Conservation (phyloP, 176 grass and related monocot genomes). For the Avena sativa region DNA sequence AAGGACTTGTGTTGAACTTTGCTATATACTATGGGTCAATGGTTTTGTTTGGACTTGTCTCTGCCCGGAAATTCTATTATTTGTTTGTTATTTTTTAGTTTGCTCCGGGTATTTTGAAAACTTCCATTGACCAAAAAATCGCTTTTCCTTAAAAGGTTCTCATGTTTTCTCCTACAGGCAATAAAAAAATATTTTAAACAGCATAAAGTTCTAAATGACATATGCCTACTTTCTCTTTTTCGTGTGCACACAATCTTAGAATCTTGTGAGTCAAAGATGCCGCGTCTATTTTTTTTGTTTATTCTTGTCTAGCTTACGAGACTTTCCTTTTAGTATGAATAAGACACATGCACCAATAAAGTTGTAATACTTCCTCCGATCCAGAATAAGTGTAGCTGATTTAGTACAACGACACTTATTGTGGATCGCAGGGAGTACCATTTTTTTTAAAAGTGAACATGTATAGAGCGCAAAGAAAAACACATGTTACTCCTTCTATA, state of each 20-base stretch:
- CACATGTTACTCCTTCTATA: too few relatives aligned
- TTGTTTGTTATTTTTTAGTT: too few relatives aligned
- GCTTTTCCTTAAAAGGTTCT: neutral
- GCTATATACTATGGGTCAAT: neutral
- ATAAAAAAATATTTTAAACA: neutral
- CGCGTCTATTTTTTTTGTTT: neutral
- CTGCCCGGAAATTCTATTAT: too few relatives aligned
- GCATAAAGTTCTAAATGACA: neutral
- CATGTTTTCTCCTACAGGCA: neutral
- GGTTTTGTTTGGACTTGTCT: too few relatives aligned
- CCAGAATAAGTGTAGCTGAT: too few relatives aligned
- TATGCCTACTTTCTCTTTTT: neutral
- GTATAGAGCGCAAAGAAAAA: too few relatives aligned
- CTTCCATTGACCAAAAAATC: neutral
- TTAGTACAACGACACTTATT: too few relatives aligned
- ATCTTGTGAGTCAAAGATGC: neutral
- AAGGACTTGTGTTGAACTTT: constrained; percentile 7
- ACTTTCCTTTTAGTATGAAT: neutral
- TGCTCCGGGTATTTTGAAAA: too few relatives aligned
- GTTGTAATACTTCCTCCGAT: too few relatives aligned
- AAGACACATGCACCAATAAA: too few relatives aligned
- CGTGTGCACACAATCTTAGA: neutral
- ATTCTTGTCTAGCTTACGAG: neutral
- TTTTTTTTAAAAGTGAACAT: too few relatives aligned
- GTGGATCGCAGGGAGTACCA: too few relatives aligned